Percentiles rank a stretch among this genome's conserved stretches.
Conservation (phyloP, 31 red algal genomes). For the Odonthalia washingtoniensis region DNA sequence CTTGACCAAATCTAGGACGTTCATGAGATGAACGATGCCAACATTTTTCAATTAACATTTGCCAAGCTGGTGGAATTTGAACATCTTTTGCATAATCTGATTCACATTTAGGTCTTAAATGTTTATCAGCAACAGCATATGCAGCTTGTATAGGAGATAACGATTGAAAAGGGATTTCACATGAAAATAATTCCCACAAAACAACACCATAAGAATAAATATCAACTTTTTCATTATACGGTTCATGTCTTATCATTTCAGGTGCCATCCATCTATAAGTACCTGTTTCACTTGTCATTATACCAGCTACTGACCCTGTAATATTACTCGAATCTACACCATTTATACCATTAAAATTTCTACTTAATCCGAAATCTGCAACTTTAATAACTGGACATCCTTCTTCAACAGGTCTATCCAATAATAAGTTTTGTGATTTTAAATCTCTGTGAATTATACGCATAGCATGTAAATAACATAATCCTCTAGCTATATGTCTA, state of each 20-base stretch:
- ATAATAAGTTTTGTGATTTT: slow-evolving; percentile 95
- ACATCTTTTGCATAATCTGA: slow-evolving; percentile 70
- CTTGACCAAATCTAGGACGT: slow-evolving; percentile 73
- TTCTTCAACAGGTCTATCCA: slow-evolving; percentile 90
- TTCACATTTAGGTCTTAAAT: slow-evolving; percentile 77
- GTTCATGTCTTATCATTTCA: slow-evolving; percentile 99
- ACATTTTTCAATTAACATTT: slow-evolving; percentile 74
- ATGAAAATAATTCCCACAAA: slow-evolving; percentile 98
- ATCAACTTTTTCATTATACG: slow-evolving; percentile 96
- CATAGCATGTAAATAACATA: slow-evolving; percentile 86
- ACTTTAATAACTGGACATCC: slow-evolving; percentile 89
- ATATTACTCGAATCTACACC: no score
- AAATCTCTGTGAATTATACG: slow-evolving; percentile 96
- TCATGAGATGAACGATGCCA: slow-evolving; percentile 79
- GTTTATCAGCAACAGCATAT: slow-evolving; percentile 99
- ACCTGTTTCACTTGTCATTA: slow-evolving; percentile 98
- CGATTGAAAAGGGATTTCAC: slow-evolving; percentile 91
- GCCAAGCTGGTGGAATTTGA: slow-evolving; percentile 78
- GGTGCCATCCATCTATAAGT: slow-evolving; percentile 99
- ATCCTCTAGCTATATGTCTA: slow-evolving; percentile 85
- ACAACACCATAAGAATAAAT: slow-evolving; percentile 95
- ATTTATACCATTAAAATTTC: slow-evolving; percentile 70
- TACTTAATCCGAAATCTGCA: slow-evolving; percentile 92
- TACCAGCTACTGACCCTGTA: slow-evolving; percentile 76
- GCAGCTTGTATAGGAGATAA: slow-evolving; percentile 98